Percentiles rank a stretch among this genome's conserved stretches.
Evolutionary conservation across 2,329 filamentous ascomycete species (phyloP).

Genomic region (Bipolaris gigantea): DNA sequence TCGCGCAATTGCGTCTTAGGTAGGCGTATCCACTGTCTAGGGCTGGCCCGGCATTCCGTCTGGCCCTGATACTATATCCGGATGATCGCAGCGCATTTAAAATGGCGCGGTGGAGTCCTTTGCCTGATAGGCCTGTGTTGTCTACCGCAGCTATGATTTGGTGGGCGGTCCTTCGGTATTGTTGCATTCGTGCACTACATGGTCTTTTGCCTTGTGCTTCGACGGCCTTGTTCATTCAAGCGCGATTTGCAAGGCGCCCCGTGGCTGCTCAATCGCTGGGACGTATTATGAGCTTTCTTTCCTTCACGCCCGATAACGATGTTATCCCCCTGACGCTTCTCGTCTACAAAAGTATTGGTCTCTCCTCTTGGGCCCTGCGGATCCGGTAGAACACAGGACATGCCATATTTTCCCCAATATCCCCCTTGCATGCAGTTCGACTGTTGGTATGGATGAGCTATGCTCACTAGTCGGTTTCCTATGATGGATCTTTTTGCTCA

Average conservation of each 20-base stretch:
- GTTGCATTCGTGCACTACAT: slow-evolving; percentile 22
- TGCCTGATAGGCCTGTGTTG: slow-evolving; percentile 22
- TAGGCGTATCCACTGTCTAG: slow-evolving; percentile 12
- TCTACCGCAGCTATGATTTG: slow-evolving; percentile 30
- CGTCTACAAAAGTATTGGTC: slow-evolving; percentile 41
- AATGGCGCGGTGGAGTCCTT: slow-evolving; percentile 31
- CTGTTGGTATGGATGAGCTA: slow-evolving; percentile 8
- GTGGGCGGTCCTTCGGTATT: slow-evolving; percentile 22
- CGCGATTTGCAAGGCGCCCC: slow-evolving; percentile 21
- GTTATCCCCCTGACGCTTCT: slow-evolving; percentile 21
- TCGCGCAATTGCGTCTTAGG: slow-evolving; percentile 53
- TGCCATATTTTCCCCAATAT: slow-evolving; percentile 28
- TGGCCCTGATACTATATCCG: slow-evolving; percentile 20
- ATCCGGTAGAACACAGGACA: slow-evolving; percentile 28
- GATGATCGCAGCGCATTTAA: slow-evolving; percentile 34
- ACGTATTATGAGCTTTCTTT: slow-evolving; percentile 19
- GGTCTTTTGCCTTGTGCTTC: slow-evolving; percentile 14
- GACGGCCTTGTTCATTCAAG: slow-evolving; percentile 14
- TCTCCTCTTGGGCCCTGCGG: slow-evolving; percentile 22
- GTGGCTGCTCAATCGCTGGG: slow-evolving; percentile 17
- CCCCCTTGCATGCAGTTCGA: slow-evolving; percentile 14
- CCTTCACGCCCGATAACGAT: slow-evolving; percentile 26
- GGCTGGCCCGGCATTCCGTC: slow-evolving; percentile 10
- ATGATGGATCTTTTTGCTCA: slow-evolving; percentile 19
- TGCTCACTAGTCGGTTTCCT: slow-evolving; percentile 11